A percentile compares a stretch with the other conserved stretches of the same genome.
Evolutionary conservation across 2,329 filamentous ascomycete species (phyloP).

Genomic region (Periconia macrospinosa): DNA sequence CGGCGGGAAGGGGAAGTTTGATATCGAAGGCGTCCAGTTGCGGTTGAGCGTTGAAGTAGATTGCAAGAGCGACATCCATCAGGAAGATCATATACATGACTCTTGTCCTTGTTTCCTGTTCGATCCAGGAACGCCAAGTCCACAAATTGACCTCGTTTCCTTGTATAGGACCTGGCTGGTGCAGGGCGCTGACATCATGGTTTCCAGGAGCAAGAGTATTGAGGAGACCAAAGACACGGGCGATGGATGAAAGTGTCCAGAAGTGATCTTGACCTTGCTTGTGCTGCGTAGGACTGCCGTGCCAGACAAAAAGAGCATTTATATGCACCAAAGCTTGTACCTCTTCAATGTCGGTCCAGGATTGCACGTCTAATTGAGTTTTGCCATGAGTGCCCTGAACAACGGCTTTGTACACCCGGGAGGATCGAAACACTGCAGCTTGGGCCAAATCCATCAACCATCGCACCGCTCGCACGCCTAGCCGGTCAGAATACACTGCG

Average conservation of each 20-base stretch:
- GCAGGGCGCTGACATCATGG: constrained; percentile 60
- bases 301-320: constrained; percentile 67
- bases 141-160: constrained; percentile 56
- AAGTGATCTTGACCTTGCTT: constrained; percentile 64
- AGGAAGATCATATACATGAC: constrained; percentile 68
- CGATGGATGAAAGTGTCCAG: constrained; percentile 59
- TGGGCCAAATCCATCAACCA: constrained; percentile 68
- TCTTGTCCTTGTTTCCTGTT: constrained; percentile 70
- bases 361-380: constrained; percentile 41
- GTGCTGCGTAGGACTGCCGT: constrained; percentile 68
- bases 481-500: constrained; percentile 70
- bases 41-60: constrained; percentile 71
- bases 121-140: constrained; percentile 68
- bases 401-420: constrained; percentile 51
- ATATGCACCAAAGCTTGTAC: constrained; percentile 68
- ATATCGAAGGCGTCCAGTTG: constrained; percentile 67
- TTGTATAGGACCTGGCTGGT: constrained; percentile 54
- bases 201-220: constrained; percentile 54
- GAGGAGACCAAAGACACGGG: constrained; percentile 60
- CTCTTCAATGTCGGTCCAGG: constrained; percentile 60
- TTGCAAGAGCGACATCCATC: constrained; percentile 64
- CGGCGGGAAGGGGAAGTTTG: constrained; percentile 67
- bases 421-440: constrained; percentile 60
- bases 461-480: constrained; percentile 63
- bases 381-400: constrained; percentile 31